Base-by-base conservation (phyloP, 768 basidiomycete genomes). In the Rhizopogon roseolus region DNA sequence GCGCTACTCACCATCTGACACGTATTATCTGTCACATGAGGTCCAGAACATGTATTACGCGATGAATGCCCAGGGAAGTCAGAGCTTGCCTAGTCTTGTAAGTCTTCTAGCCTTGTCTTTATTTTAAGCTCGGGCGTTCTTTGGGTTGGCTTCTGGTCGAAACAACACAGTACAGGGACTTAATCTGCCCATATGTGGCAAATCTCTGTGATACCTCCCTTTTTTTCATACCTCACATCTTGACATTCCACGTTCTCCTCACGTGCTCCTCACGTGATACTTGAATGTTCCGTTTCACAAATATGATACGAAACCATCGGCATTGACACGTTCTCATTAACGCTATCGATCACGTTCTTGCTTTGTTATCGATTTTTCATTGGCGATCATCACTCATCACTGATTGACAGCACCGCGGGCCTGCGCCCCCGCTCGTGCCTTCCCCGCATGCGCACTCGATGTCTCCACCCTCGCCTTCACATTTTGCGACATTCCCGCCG, bases 61-160 rank as follows among this genome's bases (percentile, higher is more conserved):
- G 28, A 28, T 41, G 17, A 48, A 36, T 36, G 14, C 34, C 11
- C 67, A 52, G n/a, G 52, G 53, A 10, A 54, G 43, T 41, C 61
- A 39, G 39, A 62, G 60, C 14, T 13, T 60, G n/a, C 57, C 67
- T n/a, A 63, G 65, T 0, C 56, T 67, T 2, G 66, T 67, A 28
- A 57, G 66, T 67, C 13, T 37, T 44, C 25, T 29, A 50, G 7
- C 5, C 19, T 6, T 19, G 41, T 49, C 34, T 41, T 5, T 37
- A 2, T 34, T 34, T 45, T 52, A 16, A 2, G 48, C 32, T n/a
- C 11, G 32, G 9, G 25, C 4, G 40, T 38, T 17, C 28, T 16
- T 48, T 22, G 22, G 45, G 13, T 28, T 46, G 11, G 27, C 22
- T 22, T 22, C 22, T 22, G 22, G 22, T 22, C 22, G 25, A n/a